A percentile compares a stretch with the other conserved stretches of the same genome.
These are phyloP conservation scores for Chloropicon primus DNA, from an alignment of 139 green algal genomes.

Conservation along the genomic window DNA sequence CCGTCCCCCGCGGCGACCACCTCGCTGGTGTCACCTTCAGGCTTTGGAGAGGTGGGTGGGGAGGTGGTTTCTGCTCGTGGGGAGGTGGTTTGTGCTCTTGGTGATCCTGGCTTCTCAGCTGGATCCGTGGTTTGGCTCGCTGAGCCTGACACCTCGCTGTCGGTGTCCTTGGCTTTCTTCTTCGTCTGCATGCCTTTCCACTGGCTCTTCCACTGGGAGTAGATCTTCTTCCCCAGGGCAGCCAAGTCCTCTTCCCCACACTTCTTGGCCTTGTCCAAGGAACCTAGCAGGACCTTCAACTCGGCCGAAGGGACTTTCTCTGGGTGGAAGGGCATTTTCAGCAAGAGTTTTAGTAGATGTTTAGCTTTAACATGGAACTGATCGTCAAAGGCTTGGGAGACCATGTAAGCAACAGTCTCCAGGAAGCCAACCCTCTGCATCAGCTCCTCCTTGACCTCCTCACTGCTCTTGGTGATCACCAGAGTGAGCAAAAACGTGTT, in stretches of 20 bases:
- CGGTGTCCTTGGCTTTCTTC: too few species aligned
- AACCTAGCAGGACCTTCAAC: neutral
- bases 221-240: neutral
- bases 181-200: neutral
- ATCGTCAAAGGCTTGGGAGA: neutral
- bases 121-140: too few species aligned
- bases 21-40: neutral
- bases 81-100: too few species aligned
- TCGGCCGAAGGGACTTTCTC: neutral
- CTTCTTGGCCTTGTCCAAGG: neutral
- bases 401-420: neutral
- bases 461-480: neutral
- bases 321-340: neutral
- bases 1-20: neutral
- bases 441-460: neutral
- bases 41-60: neutral
- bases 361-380: neutral
- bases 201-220: neutral
- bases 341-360: neutral
- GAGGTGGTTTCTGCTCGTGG: too few species aligned
- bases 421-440: neutral
- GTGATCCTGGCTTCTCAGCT: too few species aligned
- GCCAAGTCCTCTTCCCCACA: neutral
- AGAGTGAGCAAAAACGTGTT: neutral
- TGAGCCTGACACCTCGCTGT: too few species aligned